Percentiles rank a stretch among this genome's conserved stretches.
Conservation (phyloP, 208 protist species). For the Trypanosoma caninum region DNA sequence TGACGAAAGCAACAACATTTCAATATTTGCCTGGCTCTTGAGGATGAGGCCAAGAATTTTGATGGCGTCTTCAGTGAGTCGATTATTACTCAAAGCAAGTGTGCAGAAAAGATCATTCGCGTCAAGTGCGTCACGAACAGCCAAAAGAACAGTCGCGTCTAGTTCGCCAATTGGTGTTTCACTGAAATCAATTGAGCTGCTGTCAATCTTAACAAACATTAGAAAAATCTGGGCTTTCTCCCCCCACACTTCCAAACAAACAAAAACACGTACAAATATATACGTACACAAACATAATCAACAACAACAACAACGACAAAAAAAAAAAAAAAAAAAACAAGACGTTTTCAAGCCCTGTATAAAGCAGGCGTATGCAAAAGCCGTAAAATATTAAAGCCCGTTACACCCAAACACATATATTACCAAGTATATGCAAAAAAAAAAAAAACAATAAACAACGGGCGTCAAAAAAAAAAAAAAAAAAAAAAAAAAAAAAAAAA, state of each 20-base stretch:
- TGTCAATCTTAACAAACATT: no score
- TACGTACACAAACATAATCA: not conserved
- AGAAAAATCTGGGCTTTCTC: no score
- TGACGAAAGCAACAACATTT: slow-evolving; percentile 42
- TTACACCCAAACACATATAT: no score
- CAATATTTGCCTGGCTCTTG: slow-evolving; percentile 45
- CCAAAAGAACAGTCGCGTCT: slow-evolving; percentile 40
- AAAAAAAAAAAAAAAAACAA: slow-evolving; percentile 11
- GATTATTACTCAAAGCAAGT: slow-evolving; percentile 60
- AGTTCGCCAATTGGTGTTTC: slow-evolving; percentile 44
- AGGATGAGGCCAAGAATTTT: slow-evolving; percentile 57
- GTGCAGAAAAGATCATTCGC: slow-evolving; percentile 52
- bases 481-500: no score
- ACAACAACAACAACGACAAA: not conserved
- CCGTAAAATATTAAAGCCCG: no score
- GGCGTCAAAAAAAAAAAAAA: no score
- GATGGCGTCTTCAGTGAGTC: slow-evolving; percentile 49
- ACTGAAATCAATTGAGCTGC: slow-evolving; percentile 80
- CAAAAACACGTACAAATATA: no score
- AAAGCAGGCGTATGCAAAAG: no score
- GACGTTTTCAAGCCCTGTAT: not conserved
- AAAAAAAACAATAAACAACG: no score
- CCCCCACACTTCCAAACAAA: no score
- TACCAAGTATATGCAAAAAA: no score
- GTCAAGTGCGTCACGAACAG: slow-evolving; percentile 41